phyloP scores from a whole-genome alignment of 2,329 filamentous ascomycete genomes.

The Botrytis aclada region DNA sequence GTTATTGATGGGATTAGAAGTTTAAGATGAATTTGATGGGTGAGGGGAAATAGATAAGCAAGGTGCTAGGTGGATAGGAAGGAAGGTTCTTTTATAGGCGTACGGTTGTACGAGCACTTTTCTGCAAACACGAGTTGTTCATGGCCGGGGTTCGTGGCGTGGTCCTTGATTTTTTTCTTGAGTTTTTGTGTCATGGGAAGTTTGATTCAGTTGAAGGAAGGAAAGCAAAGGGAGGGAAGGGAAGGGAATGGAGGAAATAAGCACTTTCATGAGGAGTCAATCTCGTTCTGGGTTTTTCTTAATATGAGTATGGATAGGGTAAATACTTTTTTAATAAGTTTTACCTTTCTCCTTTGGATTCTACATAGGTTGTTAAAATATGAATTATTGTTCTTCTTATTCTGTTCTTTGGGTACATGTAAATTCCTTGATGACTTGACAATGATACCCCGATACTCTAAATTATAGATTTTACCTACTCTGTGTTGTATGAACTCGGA shows the following conservation, averaged over 20 bases:
- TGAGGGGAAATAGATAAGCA: background rate
- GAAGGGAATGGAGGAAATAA: background rate
- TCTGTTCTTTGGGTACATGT: no score
- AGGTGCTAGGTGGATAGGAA: constrained; percentile 2
- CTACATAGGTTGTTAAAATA: background rate
- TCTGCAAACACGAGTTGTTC: constrained; percentile 8
- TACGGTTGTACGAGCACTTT: constrained; percentile 5
- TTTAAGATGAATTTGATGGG: constrained; percentile 47
- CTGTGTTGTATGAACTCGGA: background rate
- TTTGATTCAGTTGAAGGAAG: background rate
- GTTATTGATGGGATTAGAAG: constrained; percentile 86
- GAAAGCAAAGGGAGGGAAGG: background rate
- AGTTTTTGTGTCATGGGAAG: background rate
- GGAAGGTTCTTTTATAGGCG: background rate
- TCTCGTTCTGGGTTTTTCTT: background rate
- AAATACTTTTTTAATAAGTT: background rate
- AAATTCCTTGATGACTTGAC: background rate
- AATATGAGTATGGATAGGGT: background rate
- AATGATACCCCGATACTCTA: no score
- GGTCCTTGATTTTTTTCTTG: background rate
- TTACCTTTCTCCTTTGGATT: background rate
- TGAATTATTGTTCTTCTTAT: background rate
- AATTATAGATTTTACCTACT: no score
- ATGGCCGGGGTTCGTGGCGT: constrained; percentile 15
- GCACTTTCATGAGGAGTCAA: background rate